A percentile compares a stretch with the other conserved stretches of the same genome.
Evolutionary conservation across 331 rosid genomes (phyloP).

Genomic region (Acacia pycnantha): DNA sequence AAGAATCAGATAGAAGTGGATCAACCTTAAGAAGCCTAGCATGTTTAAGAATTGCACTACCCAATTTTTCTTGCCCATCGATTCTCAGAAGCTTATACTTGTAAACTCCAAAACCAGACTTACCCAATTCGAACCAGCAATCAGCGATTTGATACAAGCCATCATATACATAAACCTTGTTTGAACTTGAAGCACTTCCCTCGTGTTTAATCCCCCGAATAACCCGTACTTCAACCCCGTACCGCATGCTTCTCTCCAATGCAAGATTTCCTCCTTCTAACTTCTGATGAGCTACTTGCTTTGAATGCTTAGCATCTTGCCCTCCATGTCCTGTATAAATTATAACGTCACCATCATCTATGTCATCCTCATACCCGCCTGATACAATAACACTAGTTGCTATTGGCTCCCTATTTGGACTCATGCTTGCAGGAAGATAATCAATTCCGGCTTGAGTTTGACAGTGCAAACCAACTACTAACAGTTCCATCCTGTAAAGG

Average conservation of each 20-base stretch:
- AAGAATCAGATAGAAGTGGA: slow-evolving; percentile 54
- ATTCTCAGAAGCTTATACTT: slow-evolving; percentile 79
- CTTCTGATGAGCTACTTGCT: slow-evolving; percentile 78
- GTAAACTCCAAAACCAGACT: slow-evolving; percentile 89
- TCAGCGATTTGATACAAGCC: slow-evolving; percentile 74
- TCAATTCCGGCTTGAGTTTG: slow-evolving; percentile 93
- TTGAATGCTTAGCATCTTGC: slow-evolving; percentile 67
- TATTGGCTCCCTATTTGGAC: slow-evolving; percentile 85
- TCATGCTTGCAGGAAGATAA: slow-evolving; percentile 72
- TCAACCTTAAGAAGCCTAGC: slow-evolving; percentile 56
- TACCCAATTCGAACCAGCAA: slow-evolving; percentile 91
- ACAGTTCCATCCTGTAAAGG: slow-evolving; percentile 81
- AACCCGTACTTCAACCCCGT: slow-evolving; percentile 92
- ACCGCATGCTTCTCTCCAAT: slow-evolving; percentile 86
- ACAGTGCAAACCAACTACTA: slow-evolving; percentile 86
- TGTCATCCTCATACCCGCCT: slow-evolving; percentile 91
- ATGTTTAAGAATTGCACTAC: slow-evolving; percentile 58
- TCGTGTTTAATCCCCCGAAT: slow-evolving; percentile 65
- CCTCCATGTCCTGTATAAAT: slow-evolving; percentile 93
- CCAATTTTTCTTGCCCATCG: slow-evolving; percentile 88
- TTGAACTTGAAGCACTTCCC: slow-evolving; percentile 44
- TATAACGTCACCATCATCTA: slow-evolving; percentile 78
- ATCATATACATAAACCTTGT: slow-evolving; percentile 86
- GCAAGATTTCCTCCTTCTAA: slow-evolving; percentile 91
- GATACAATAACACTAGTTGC: slow-evolving; percentile 92